Evolutionary conservation across 2,329 filamentous ascomycete species (phyloP), one percentile per base, ranked within the genome.

Genomic region (Ophiostoma novo-ulmi): DNA sequence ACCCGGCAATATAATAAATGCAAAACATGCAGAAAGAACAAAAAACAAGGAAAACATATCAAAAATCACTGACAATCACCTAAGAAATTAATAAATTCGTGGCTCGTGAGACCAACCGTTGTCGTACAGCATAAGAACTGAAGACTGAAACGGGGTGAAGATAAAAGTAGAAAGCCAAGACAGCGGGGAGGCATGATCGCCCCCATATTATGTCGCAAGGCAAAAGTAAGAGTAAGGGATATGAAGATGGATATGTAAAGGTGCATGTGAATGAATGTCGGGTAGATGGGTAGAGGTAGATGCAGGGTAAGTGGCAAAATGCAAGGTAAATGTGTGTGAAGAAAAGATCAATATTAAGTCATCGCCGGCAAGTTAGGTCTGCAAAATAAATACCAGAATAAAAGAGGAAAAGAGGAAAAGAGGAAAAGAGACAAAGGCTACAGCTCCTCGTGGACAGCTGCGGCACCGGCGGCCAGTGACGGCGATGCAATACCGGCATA

Each of bases 401-500:
- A 10, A 17, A 48, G 35, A 31, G 44, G 31, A 26, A 38, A 4
- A 31, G 31, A 31, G 31, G 17, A 52, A 38, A 36, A 48, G 35
- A 31, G 44, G 17, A 26, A 26, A 26, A 26, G 26, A 26, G 36
- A 1, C 41, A 2, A 35, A 7, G 31, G 22, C 76, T 74, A 80
- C 73, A 80, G 70, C 73, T 80, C 79, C 70, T 77, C 76, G 73
- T 77, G 77, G 41, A 71, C 75, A 10, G 73, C 61, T 31, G 72
- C 67, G 26, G 70, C 38, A 10, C 64, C 8, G 22, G 64, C 22
- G 2, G 38, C 26, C 5, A 48, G 63, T 8, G 70, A 31, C 7
- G 48, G 3, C 17, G 35, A 58, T 26, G 36, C 69, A n/a, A 58
- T 3, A 55, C 69, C 58, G 14, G 73, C 70, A 4, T 22, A 83